Conservation (phyloP, 257 asterid species). For the Nicotiana otophora region DNA sequence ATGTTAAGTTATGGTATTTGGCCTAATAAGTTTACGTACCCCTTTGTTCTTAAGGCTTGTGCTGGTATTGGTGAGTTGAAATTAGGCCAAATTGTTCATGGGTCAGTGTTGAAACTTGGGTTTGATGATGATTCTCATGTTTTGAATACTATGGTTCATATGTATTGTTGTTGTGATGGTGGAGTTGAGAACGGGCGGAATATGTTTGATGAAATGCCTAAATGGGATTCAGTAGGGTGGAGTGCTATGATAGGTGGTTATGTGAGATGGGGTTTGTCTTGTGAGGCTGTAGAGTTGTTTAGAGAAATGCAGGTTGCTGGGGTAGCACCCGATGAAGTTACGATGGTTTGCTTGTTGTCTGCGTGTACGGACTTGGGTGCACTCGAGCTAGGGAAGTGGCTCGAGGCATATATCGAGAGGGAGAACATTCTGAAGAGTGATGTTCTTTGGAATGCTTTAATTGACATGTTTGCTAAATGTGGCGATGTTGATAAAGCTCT, state of each 20-base stretch:
- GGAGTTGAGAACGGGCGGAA: slow-evolving; percentile 49
- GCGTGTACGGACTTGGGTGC: slow-evolving; percentile 76
- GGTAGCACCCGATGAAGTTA: slow-evolving; percentile 63
- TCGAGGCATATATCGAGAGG: slow-evolving; percentile 45
- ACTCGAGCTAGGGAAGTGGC: slow-evolving; percentile 72
- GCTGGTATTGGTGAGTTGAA: slow-evolving; percentile 56
- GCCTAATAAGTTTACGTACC: slow-evolving; percentile 72
- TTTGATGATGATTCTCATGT: slow-evolving; percentile 46
- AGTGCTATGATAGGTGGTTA: slow-evolving; percentile 72
- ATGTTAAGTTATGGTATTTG: slow-evolving; percentile 41
- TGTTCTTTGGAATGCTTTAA: slow-evolving; percentile 57
- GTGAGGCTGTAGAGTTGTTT: slow-evolving; percentile 49
- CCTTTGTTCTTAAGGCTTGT: slow-evolving; percentile 76
- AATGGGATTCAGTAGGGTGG: slow-evolving; percentile 49
- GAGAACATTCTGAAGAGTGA: slow-evolving; percentile 41
- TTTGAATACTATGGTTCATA: slow-evolving; percentile 54
- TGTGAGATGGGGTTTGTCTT: slow-evolving; percentile 52
- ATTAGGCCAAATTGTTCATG: slow-evolving; percentile 48
- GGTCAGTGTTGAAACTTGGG: slow-evolving; percentile 50
- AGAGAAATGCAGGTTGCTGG: slow-evolving; percentile 53
- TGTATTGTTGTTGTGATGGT: slow-evolving; percentile 48
- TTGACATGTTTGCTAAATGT: slow-evolving; percentile 80
- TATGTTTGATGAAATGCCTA: slow-evolving; percentile 61
- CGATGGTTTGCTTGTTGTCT: slow-evolving; percentile 59
- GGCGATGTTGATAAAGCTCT: slow-evolving; percentile 67